Base-by-base conservation (phyloP, 1,139 yeast genomes). In the Kodamaea fungicola region DNA sequence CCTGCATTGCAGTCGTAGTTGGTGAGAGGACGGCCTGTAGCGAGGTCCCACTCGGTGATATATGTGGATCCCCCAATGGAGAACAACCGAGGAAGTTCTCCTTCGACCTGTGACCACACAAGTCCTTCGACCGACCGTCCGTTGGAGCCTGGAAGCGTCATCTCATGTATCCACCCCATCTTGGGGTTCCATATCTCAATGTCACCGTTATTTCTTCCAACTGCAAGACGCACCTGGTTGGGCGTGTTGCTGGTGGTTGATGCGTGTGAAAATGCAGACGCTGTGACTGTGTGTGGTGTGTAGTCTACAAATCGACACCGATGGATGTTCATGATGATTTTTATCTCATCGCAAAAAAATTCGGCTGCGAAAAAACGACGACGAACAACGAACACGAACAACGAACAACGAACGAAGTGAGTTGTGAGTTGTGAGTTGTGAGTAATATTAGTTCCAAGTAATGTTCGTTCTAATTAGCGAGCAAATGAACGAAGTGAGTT, bases 141-240 rank as follows among this genome's bases (percentile, higher is more conserved):
- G 41, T 73, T 71, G 4, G 95, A 87, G 10, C 97, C 97, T 39
- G 76, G 78, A 38, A 94, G 67, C 1, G 87, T 77, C 32, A 67
- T 49, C 49, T 76, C 81, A 42, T 74, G 76, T 41, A 75, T 60
- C 80, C 80, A 76, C 45, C 66, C 67, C 51, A 73, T 70, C 52
- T 79, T 69, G 12, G 97, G 97, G 57, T 88, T 88, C 97, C 97
- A 94, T 31, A 94, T 80, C 60, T 94, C 98, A 42, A 94, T 85
- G 52, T 89, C 92, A 34, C 99, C 99, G 57, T 92, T 90, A 35
- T 88, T 78, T 59, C 97, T 75, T 13, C 97, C 98, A 4, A 92
- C 84, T 1, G 97, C 97, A 35, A 92, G 66, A 43, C 96, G 76
- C 42, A 89, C 67, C 43, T 79, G 82, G 25, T 67, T 57, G 1